Evolutionary conservation across 2,329 filamentous ascomycete genomes (phyloP).

Genomic region (Phyllosticta citrichinensis): DNA sequence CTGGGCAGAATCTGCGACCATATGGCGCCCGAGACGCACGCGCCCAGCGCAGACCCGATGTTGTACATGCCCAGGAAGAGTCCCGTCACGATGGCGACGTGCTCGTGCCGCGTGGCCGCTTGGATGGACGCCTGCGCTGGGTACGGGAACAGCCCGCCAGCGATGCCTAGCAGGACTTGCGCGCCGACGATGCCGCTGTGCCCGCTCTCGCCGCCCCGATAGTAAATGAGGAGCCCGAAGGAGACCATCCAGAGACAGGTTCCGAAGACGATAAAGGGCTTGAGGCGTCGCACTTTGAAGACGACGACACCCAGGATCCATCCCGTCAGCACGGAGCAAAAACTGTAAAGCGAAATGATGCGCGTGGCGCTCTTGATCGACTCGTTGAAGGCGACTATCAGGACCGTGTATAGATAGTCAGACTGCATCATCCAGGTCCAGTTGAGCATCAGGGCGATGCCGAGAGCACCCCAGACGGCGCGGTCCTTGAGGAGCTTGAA

Average conservation of each 20-base stretch:
- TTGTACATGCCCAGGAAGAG: conserved; percentile 55
- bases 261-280: conserved; percentile 53
- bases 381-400: conserved; percentile 52
- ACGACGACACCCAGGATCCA: conserved; percentile 48
- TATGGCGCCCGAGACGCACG: conserved; percentile 51
- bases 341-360: conserved; percentile 50
- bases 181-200: conserved; percentile 51
- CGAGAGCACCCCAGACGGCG: conserved; percentile 53
- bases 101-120: conserved; percentile 41
- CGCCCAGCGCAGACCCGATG: conserved; percentile 51
- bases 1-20: conserved; percentile 50
- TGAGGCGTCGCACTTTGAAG: conserved; percentile 48
- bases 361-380: conserved; percentile 47
- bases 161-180: conserved; percentile 52
- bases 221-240: conserved; percentile 55
- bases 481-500: conserved; percentile 54
- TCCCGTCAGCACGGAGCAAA: conserved; percentile 48
- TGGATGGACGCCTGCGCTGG: conserved; percentile 43
- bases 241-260: conserved; percentile 54
- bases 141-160: conserved; percentile 52
- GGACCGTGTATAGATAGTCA: conserved; percentile 54
- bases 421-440: conserved; percentile 51
- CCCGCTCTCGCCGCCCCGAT: conserved; percentile 43
- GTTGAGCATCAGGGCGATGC: conserved; percentile 31
- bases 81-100: conserved; percentile 55